phyloP scores from a whole-genome alignment of 2,329 filamentous ascomycete species.

The Curvularia spicifera region DNA sequence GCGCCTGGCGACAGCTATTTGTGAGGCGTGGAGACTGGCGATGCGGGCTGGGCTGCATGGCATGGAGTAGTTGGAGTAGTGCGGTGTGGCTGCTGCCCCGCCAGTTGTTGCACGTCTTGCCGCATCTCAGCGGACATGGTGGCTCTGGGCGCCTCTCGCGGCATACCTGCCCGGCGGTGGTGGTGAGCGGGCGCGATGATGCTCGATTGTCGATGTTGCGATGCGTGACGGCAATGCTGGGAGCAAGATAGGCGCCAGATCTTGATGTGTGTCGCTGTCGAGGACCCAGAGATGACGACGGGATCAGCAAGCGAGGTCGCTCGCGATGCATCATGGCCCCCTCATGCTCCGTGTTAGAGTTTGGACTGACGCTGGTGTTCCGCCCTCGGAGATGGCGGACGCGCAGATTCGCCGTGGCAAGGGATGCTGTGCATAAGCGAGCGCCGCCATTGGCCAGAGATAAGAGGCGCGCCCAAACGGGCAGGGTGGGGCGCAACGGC shows the following conservation, averaged over 20 bases:
- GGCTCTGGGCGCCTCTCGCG: slow-evolving; percentile 8
- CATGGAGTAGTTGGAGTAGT: background rate
- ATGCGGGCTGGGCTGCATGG: background rate
- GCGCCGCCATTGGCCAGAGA: slow-evolving; percentile 36
- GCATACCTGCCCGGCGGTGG: slow-evolving; percentile 5
- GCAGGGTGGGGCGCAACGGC: slow-evolving; percentile 20
- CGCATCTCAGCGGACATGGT: slow-evolving; percentile 13
- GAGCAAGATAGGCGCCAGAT: background rate
- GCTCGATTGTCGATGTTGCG: background rate
- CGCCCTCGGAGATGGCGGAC: slow-evolving; percentile 21
- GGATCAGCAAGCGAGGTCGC: slow-evolving; percentile 2
- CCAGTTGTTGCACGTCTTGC: slow-evolving; percentile 17
- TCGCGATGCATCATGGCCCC: slow-evolving; percentile 11
- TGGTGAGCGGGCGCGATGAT: background rate
- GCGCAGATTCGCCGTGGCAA: slow-evolving; percentile 3
- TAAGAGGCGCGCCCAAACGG: slow-evolving; percentile 26
- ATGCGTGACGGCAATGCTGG: background rate
- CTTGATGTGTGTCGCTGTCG: background rate
- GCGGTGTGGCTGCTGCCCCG: slow-evolving; percentile 17
- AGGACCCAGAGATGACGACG: background rate
- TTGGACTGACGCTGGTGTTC: slow-evolving; percentile 19
- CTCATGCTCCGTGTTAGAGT: slow-evolving; percentile 2
- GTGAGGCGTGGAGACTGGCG: slow-evolving; percentile 5
- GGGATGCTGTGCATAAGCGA: slow-evolving; percentile 6
- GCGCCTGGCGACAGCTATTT: slow-evolving; percentile 11